Conservation (phyloP, 2,329 filamentous ascomycete species). For the Thielaviopsis cerberus region DNA sequence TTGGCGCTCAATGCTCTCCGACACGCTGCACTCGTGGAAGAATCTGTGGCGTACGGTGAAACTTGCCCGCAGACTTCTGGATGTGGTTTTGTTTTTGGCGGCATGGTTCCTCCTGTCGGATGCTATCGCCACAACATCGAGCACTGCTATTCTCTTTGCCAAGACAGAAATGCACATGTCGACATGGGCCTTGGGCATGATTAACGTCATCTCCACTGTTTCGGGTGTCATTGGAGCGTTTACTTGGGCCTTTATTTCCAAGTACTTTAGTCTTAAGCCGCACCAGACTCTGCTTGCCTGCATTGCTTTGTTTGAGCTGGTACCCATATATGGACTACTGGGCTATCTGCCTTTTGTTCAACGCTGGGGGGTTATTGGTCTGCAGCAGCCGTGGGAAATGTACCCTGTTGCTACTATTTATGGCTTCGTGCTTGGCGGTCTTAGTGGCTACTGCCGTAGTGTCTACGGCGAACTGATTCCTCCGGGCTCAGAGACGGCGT, state of each 20-base stretch:
- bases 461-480: slow-evolving; percentile 88
- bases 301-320: slow-evolving; percentile 76
- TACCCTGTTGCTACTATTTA: slow-evolving; percentile 81
- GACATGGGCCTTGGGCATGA: slow-evolving; percentile 70
- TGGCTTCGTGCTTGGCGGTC: slow-evolving; percentile 80
- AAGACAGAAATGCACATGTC: slow-evolving; percentile 87
- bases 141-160: slow-evolving; percentile 85
- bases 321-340: slow-evolving; percentile 76
- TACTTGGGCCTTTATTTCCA: slow-evolving; percentile 66
- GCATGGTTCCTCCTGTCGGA: slow-evolving; percentile 94
- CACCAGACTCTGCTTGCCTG: slow-evolving; percentile 85
- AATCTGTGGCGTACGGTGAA: slow-evolving; percentile 65
- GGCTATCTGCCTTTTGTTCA: slow-evolving; percentile 71
- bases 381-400: slow-evolving; percentile 96
- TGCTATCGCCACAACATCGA: slow-evolving; percentile 82
- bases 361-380: slow-evolving; percentile 54
- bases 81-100: slow-evolving; percentile 60
- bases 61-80: slow-evolving; percentile 52
- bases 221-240: slow-evolving; percentile 77
- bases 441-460: slow-evolving; percentile 80
- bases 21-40: slow-evolving; percentile 70
- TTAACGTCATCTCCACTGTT: slow-evolving; percentile 79
- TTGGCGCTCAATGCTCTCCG: slow-evolving; percentile 27
- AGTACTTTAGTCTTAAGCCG: slow-evolving; percentile 48
- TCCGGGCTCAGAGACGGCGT: slow-evolving; percentile 82